Base-by-base conservation (phyloP, 495 filamentous ascomycete species). In the Jackrogersella multiformis region DNA sequence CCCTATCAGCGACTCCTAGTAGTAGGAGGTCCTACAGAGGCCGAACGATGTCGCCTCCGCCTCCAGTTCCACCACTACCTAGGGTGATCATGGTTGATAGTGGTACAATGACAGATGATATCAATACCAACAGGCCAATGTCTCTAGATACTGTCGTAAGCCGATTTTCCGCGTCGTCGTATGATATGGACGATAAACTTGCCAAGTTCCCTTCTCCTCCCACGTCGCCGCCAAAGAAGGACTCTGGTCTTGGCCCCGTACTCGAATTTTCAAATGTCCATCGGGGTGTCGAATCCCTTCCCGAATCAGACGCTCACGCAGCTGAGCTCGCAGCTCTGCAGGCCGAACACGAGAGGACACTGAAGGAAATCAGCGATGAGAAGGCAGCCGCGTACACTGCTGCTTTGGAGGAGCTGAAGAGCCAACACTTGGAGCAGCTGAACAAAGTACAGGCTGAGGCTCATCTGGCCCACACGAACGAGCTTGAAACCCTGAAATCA, bases 91-190 rank as follows among this genome's bases (percentile, higher is more conserved):
- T 94, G 90, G 85, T 94, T 24, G 93, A 97, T 76, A 87, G 83
- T 57, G 89, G 88, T 45, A 88, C 91, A 72, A 97, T 97, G 93
- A 99, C 95, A 2, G 95, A 70, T 10, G 52, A 97, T 26, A 73
- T 69, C 34, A 66, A 51, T 59, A 15, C 36, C 12, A 57, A 63
- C 24, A 71, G 80, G 13, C 73, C 78, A 35, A 70, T 76, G 65
- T 78, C 81, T 34, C 73, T 79, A 75, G 68, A 75, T 15, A 77
- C 78, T 7, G 75, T 79, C 20, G 61, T 35, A 18, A 61, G 46
- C 66, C 69, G 51, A 28, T 64, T 66, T 54, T 75, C 73, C 9
- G 36, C 64, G 30, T 62, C 44, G 8, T 72, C 70, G 18, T 76
- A 78, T 64, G 70, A 85, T 60, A 68, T 80, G 71, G 74, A 79